These are phyloP conservation scores for Dothideomycetidae sp. DNA, from an alignment of 2,329 filamentous ascomycete genomes.

Conservation along the genomic window DNA sequence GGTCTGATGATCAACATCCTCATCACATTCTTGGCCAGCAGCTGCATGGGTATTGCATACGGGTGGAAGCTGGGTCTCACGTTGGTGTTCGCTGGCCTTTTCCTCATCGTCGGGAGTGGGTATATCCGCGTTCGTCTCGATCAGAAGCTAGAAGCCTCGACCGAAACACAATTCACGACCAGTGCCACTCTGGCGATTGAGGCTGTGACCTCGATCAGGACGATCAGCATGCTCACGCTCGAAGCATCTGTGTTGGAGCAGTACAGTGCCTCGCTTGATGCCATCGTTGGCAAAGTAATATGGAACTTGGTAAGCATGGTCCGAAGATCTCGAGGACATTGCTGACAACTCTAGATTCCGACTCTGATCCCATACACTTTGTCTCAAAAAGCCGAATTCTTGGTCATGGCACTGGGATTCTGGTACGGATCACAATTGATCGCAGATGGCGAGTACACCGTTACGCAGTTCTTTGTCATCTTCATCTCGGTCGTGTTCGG, in stretches of 20 bases:
- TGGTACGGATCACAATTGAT: slow-evolving; percentile 24
- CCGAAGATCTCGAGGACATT: no score
- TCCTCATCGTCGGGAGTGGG: slow-evolving; percentile 21
- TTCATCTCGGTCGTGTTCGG: slow-evolving; percentile 56
- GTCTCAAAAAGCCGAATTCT: slow-evolving; percentile 22
- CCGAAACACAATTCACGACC: slow-evolving; percentile 19
- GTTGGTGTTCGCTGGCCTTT: slow-evolving; percentile 21
- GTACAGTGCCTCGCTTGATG: slow-evolving; percentile 18
- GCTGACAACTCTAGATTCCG: neutral
- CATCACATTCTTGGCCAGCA: slow-evolving; percentile 20
- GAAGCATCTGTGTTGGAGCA: slow-evolving; percentile 19
- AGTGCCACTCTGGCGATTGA: slow-evolving; percentile 24
- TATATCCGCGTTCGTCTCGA: slow-evolving; percentile 24
- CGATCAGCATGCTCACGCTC: slow-evolving; percentile 22
- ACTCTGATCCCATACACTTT: slow-evolving; percentile 20
- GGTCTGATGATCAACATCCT: slow-evolving; percentile 22
- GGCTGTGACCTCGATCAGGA: slow-evolving; percentile 22
- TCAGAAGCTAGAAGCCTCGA: slow-evolving; percentile 19
- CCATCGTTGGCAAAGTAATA: slow-evolving; percentile 16
- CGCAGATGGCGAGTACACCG: slow-evolving; percentile 21
- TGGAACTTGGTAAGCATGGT: slow-evolving; percentile 11
- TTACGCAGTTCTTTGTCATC: slow-evolving; percentile 39
- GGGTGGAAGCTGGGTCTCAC: slow-evolving; percentile 26
- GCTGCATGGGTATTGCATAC: slow-evolving; percentile 20
- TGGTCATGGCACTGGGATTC: slow-evolving; percentile 22